Percentiles rank a stretch among this genome's conserved stretches.
phyloP scores from a whole-genome alignment of 2,329 filamentous ascomycete species.

The Xylariales sp. region DNA sequence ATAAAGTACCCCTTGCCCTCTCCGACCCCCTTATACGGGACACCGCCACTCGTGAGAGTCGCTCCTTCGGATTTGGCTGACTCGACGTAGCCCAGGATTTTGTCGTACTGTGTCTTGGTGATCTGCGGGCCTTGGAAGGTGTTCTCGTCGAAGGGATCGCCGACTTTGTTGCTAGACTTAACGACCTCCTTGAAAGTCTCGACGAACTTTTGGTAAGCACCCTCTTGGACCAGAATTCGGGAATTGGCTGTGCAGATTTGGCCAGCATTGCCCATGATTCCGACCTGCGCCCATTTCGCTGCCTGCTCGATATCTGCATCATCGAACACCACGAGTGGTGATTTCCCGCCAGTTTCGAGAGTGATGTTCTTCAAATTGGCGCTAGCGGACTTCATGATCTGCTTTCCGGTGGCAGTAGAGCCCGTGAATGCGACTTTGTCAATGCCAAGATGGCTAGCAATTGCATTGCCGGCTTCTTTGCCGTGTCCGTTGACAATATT shows the following conservation, averaged over 20 bases:
- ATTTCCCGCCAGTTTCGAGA: conserved; percentile 64
- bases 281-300: conserved; percentile 52
- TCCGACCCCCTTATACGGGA: conserved; percentile 25
- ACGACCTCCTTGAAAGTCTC: conserved; percentile 56
- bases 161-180: conserved; percentile 56
- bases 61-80: conserved; percentile 67
- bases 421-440: conserved; percentile 80
- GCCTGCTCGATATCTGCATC: conserved; percentile 64
- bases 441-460: conserved; percentile 64
- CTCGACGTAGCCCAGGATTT: conserved; percentile 66
- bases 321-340: conserved; percentile 58
- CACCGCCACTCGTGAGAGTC: conserved; percentile 58
- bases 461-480: conserved; percentile 60
- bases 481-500: conserved; percentile 73
- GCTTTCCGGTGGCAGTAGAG: conserved; percentile 64
- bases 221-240: conserved; percentile 59
- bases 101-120: conserved; percentile 65
- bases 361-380: conserved; percentile 62
- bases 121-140: conserved; percentile 75
- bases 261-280: conserved; percentile 57
- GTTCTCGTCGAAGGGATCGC: conserved; percentile 63
- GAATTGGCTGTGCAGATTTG: conserved; percentile 64
- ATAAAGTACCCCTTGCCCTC: conserved; percentile 42
- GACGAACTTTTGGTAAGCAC: conserved; percentile 59
- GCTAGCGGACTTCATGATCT: conserved; percentile 73